Conservation (phyloP, 129 eudicot species). For the Saposhnikovia divaricata region DNA sequence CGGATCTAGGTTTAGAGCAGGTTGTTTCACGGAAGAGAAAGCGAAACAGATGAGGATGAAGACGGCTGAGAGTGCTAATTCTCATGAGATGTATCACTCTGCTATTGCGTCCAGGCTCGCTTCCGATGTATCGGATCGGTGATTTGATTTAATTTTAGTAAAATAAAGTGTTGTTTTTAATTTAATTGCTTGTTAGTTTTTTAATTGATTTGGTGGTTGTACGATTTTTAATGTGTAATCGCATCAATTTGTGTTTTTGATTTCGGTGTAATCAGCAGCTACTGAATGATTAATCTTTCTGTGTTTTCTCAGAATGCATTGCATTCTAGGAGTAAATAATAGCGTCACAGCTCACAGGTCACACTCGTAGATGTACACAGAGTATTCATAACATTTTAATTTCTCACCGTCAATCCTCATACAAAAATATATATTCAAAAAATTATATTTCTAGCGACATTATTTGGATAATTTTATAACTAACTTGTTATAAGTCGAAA, state of each 20-base stretch:
- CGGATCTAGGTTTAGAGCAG: constrained; percentile 29
- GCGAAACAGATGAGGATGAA: constrained; percentile 44
- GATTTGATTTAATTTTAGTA: not conserved
- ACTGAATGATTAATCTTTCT: not conserved
- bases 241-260: not conserved
- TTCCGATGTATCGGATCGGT: constrained; percentile 30
- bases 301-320: not conserved
- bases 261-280: not conserved
- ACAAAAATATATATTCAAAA: too few species aligned
- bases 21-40: constrained; percentile 56
- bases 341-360: too few species aligned
- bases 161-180: not conserved
- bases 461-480: too few species aligned
- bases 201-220: not conserved
- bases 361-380: too few species aligned
- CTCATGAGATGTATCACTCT: constrained; percentile 54
- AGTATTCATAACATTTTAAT: too few species aligned
- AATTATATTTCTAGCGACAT: too few species aligned
- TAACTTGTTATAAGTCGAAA: too few species aligned
- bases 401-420: too few species aligned
- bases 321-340: too few species aligned
- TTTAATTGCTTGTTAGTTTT: not conserved
- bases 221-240: not conserved
- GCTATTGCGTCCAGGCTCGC: constrained; percentile 62
- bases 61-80: constrained; percentile 26